phyloP scores from a whole-genome alignment of 345 rosid genomes.

The Ceriops decandra region DNA sequence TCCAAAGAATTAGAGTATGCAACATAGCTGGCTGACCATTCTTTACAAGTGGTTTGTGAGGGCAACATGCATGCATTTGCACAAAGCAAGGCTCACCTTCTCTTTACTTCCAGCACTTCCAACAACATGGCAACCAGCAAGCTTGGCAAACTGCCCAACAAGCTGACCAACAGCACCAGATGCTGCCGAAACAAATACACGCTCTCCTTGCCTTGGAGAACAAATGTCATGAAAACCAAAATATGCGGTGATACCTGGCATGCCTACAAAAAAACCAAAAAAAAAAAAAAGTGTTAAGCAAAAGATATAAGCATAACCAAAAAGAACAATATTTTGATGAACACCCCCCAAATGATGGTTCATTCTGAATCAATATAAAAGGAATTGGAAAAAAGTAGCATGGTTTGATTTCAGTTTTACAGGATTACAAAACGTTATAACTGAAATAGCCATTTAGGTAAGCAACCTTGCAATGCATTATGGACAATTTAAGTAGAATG shows the following conservation, averaged over 20 bases:
- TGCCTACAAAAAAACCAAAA: slow-evolving; percentile 12
- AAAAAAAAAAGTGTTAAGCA: neutral
- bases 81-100: slow-evolving; percentile 12
- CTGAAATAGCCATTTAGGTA: too few relatives aligned
- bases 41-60: neutral
- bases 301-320: neutral
- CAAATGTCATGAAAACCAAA: slow-evolving; percentile 32
- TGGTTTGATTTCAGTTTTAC: too few relatives aligned
- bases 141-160: slow-evolving; percentile 35
- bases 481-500: too few relatives aligned
- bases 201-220: slow-evolving; percentile 31
- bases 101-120: slow-evolving; percentile 37
- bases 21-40: neutral
- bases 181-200: slow-evolving; percentile 22
- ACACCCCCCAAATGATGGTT: too few relatives aligned
- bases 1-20: neutral
- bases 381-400: too few relatives aligned
- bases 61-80: neutral
- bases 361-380: too few relatives aligned
- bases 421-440: too few relatives aligned
- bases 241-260: slow-evolving; percentile 38
- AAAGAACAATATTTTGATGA: neutral
- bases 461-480: too few relatives aligned
- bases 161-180: slow-evolving; percentile 38
- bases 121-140: slow-evolving; percentile 30